These are phyloP conservation scores for Phytophthora tentaculata DNA, from an alignment of 352 stramenopile species.

Conservation along the genomic window DNA sequence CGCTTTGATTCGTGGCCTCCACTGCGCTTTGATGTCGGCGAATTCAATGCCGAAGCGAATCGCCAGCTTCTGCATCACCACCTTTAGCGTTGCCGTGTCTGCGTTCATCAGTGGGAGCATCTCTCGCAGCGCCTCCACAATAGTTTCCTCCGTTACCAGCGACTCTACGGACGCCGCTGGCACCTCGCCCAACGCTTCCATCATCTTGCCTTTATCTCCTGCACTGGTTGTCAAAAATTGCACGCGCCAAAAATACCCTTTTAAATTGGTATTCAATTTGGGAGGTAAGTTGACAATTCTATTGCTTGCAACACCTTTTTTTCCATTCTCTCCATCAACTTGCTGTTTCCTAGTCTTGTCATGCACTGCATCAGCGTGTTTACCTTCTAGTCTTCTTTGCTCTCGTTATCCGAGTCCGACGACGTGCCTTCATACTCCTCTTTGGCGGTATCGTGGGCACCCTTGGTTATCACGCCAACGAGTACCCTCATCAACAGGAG, in stretches of 20 bases:
- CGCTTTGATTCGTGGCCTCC: slow-evolving; percentile 54
- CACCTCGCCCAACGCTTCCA: slow-evolving; percentile 36
- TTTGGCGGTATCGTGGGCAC: slow-evolving; percentile 78
- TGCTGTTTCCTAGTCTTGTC: slow-evolving; percentile 20
- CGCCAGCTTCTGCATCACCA: slow-evolving; percentile 61
- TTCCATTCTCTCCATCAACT: slow-evolving; percentile 2
- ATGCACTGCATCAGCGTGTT: slow-evolving; percentile 16
- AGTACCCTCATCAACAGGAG: slow-evolving; percentile 77
- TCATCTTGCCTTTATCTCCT: slow-evolving; percentile 27
- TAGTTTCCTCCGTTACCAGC: slow-evolving; percentile 34
- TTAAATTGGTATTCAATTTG: slow-evolving; percentile 12
- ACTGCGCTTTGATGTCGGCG: slow-evolving; percentile 50
- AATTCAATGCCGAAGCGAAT: slow-evolving; percentile 51
- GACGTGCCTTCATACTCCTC: slow-evolving; percentile 87
- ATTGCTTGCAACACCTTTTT: slow-evolving; percentile 10
- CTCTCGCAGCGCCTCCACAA: slow-evolving; percentile 47
- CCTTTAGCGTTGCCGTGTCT: slow-evolving; percentile 50
- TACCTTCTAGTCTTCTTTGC: slow-evolving; percentile 61
- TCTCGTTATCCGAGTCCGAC: slow-evolving; percentile 78
- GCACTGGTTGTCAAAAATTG: slow-evolving; percentile 26
- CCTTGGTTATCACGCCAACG: slow-evolving; percentile 72
- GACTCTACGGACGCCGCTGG: slow-evolving; percentile 12
- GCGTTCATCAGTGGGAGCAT: slow-evolving; percentile 69
- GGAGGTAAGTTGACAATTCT: slow-evolving; percentile 7
- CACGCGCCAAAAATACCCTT: slow-evolving; percentile 22